Conservation (phyloP, 2,329 filamentous ascomycete species). For the Cryphonectria carpinicola region DNA sequence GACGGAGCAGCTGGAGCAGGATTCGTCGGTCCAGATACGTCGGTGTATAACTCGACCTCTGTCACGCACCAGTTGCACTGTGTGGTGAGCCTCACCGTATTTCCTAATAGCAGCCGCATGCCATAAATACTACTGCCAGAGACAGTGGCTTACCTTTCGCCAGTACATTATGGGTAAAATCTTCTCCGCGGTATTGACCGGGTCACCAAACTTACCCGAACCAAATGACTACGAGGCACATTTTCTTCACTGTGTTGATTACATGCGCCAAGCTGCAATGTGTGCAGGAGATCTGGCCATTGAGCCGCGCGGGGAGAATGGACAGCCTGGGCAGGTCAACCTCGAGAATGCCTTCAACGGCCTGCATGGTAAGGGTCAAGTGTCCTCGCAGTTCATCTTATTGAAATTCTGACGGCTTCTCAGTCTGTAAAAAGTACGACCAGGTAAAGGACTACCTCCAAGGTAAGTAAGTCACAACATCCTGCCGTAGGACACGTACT, state of each 20-base stretch:
- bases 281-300: slow-evolving; percentile 35
- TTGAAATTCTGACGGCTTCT: background rate
- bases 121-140: background rate
- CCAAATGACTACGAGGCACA: slow-evolving; percentile 38
- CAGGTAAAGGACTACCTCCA: slow-evolving; percentile 33
- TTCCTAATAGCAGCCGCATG: background rate
- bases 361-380: slow-evolving; percentile 30
- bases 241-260: slow-evolving; percentile 42
- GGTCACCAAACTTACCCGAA: slow-evolving; percentile 20
- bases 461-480: slow-evolving; percentile 23
- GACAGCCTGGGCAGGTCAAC: slow-evolving; percentile 32
- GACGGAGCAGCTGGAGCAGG: slow-evolving; percentile 15
- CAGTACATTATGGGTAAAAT: slow-evolving; percentile 42
- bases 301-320: slow-evolving; percentile 33
- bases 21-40: slow-evolving; percentile 12
- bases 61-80: slow-evolving; percentile 48
- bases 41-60: slow-evolving; percentile 46
- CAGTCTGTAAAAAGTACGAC: slow-evolving; percentile 34
- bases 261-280: slow-evolving; percentile 36
- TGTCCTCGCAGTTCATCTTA: background rate
- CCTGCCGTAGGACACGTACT: background rate
- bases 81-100: slow-evolving; percentile 36
- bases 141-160: background rate
- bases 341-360: slow-evolving; percentile 34
- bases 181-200: slow-evolving; percentile 35